Evolutionary conservation across 169 alveolate species (phyloP), one percentile per base, ranked within the genome.

Genomic region (Eimeria brunetti): DNA sequence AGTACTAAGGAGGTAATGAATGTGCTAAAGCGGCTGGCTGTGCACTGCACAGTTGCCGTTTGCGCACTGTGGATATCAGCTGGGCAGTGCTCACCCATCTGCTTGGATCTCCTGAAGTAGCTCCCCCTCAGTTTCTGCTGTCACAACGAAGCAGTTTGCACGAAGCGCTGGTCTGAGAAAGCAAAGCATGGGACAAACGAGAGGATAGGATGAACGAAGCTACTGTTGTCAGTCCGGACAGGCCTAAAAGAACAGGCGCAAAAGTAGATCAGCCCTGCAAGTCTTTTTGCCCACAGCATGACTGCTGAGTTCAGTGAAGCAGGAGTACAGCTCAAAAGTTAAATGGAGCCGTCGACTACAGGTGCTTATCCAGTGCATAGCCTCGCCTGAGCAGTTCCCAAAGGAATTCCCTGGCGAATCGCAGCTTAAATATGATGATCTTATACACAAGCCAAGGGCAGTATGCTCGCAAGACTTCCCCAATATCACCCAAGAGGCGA

Each of bases 371-470:
- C 51, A 12, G 46, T 69, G 80, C 24, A 12, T 0, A 30, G 46
- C 27, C 80, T 69, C 69, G 60, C 91, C 91, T 85, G 58, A 85
- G 38, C 60, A 85, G 80, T 58, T 85, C 91, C 91, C 91, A 85
- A 20, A 85, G 80, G 62, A 85, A 33, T 36, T 85, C 91, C 58
- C 69, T 85, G n/a, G 91, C 91, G 38, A 85, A 85, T 30, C 49
- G 16, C 46, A 85, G 78, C 62, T 58, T 85, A 78, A 58, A 85
- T 22, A 85, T n/a, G 64, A 85, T 44, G 69, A 85, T 30, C 38
- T 85, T 85, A 22, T 85, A 85, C 44, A 85, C 78, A 7, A 85
- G 91, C 91, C 91, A 85, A 1, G 91, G 91, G 91, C 91, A 58
- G 44, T 85, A 85, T 20, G 91, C 91, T 8, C 80, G 53, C 91